These are phyloP conservation scores for Chaetomium sp. DNA, from an alignment of 2,329 filamentous ascomycete species.

Conservation along the genomic window DNA sequence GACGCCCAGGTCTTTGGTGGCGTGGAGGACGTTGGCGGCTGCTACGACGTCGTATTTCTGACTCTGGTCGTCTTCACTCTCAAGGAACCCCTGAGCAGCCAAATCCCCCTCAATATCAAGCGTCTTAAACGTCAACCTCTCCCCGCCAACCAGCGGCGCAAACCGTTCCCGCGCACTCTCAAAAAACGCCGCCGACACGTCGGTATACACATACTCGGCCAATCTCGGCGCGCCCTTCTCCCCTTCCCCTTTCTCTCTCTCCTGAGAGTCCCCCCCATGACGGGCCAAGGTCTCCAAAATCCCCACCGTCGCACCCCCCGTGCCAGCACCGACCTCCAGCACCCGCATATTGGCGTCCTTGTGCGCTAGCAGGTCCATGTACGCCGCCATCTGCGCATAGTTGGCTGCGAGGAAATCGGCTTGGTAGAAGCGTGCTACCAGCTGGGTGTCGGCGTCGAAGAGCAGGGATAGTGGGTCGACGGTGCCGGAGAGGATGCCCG, in stretches of 20 bases:
- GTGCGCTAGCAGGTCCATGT: constrained; percentile 2
- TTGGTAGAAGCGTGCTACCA: neutral
- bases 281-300: neutral
- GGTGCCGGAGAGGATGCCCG: neutral
- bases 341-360: constrained; percentile 21
- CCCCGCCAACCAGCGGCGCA: constrained; percentile 11
- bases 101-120: constrained; percentile 29
- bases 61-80: neutral
- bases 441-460: neutral
- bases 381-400: constrained; percentile 5
- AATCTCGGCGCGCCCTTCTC: neutral
- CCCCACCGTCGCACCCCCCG: constrained; percentile 23
- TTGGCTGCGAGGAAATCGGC: neutral
- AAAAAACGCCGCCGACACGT: constrained; percentile 24
- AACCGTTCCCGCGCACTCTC: constrained; percentile 19
- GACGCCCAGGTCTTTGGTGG: constrained; percentile 23
- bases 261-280: no score
- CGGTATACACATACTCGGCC: constrained; percentile 10
- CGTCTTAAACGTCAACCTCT: constrained; percentile 22
- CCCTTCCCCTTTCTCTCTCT: neutral
- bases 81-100: constrained; percentile 28
- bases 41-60: constrained; percentile 30
- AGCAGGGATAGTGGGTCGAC: constrained; percentile 3
- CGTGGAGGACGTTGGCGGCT: constrained; percentile 32
- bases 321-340: constrained; percentile 12